Evolutionary conservation across 2,329 filamentous ascomycete species (phyloP), one percentile per base, ranked within the genome.

Genomic region (Aspergillus brunneoviolaceus): DNA sequence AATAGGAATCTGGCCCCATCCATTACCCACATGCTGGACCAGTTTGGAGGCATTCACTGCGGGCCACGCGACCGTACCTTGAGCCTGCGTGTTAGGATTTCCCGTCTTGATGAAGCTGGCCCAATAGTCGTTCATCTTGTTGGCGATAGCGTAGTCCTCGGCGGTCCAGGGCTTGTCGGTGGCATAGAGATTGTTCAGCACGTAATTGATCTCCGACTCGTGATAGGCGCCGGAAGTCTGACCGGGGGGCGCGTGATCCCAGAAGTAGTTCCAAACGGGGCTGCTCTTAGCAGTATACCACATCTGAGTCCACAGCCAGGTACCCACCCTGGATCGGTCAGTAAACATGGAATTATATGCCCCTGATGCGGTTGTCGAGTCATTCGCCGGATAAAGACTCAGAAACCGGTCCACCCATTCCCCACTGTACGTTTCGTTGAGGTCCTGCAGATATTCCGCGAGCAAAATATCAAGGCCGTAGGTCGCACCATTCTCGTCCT

Each of bases 61-160:
- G 4, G 51, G 27, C 55, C 55, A 61, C n/a, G 45, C 6, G 10
- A n/a, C 12, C 23, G 23, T 51, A 48, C 7, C 12, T 19, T 27
- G 31, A 12, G 72, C 49, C 72, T 63, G 31, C 10, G 31, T 35
- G 7, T 58, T 77, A 64, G 73, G 74, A 29, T 68, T 62, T 2
- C 72, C 72, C 9, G 60, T 72, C 58, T 63, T 65, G 35, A 67
- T 70, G 54, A 74, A 76, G 55, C 70, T 72, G 12, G 65, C 67
- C 58, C 75, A 69, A 60, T 74, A 75, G 4, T 60, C 60, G 52
- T 74, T 70, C 49, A 76, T 62, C 49, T 58, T 63, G 1, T 50
- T 39, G 2, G 57, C 63, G 47, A 74, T 63, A 4, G 27, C 50
- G 51, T 71, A 70, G 56, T 73, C 70, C 6, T 62, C 57, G 1